Base-by-base conservation (phyloP, 768 basidiomycete genomes). In the Clavaria fumosa region DNA sequence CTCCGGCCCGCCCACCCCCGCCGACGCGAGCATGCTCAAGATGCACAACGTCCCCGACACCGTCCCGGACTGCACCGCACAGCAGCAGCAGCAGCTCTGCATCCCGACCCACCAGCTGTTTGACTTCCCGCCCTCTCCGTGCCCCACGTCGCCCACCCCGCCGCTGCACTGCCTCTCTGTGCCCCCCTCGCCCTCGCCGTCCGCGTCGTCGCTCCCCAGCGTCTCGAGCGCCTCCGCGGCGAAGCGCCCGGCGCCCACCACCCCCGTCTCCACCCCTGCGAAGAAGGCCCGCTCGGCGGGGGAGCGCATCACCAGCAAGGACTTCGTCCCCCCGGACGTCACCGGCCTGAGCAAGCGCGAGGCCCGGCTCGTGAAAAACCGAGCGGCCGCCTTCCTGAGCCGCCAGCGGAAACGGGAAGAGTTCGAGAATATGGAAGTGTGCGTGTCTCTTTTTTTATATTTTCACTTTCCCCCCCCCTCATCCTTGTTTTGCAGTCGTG, bases 371-470 rank as follows among this genome's bases (percentile, higher is more conserved):
- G 81, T 90, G 40, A 90, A 90, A 67, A 90, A 90, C 61, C 71
- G 86, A 40, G 86, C 86, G 9, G 86, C 86, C 7, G 86, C 86
- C 41, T 90, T 90, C 63, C 77, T 90, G 52, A 80, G 77, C 59
- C 68, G 86, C 54, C 86, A 90, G 57, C 69, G 86, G 49, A 90
- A 90, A 58, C 74, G 86, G 39, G 86, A 90, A 60, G 85, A 89
- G 61, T 90, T 86, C 50, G 86, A 90, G 59, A 64, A 54, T 50
- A 88, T 90, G 82, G 86, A 89, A 66, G 59, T 80, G 83, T 88
- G 61, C 61, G 80, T 75, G 39, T 50, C 50, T 39, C 31, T 34
- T 43, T 41, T 34, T 45, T 48, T 41, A 37, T 30, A 36, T 21
- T 35, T 23, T 34, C 38, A 23, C 39, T 38, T 43, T 24, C 34